Evolutionary conservation across 2,329 filamentous ascomycete species (phyloP).

Genomic region (Botrytis sinoallii): DNA sequence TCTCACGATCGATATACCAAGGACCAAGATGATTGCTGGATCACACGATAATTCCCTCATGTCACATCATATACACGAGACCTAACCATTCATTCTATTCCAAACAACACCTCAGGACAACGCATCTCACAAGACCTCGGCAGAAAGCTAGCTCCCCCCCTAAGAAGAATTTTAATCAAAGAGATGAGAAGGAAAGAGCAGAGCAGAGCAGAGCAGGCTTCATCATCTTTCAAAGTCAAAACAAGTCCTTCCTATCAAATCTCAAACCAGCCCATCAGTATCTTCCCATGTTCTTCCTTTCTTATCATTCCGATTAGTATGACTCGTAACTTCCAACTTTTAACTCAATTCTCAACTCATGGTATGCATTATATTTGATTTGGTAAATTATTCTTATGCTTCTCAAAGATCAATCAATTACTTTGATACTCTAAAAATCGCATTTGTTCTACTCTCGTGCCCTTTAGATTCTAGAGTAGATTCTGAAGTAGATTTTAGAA

Average conservation of each 20-base stretch:
- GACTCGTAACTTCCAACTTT: not conserved
- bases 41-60: not conserved
- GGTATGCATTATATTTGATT: too few species aligned
- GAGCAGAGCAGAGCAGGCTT: not conserved
- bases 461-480: too few species aligned
- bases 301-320: not conserved
- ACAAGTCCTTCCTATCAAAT: not conserved
- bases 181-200: not conserved
- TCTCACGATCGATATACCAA: not conserved
- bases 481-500: too few species aligned
- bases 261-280: not conserved
- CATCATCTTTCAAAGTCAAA: not conserved
- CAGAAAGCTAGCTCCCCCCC: not conserved
- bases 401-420: too few species aligned
- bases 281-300: not conserved
- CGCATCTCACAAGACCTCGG: not conserved
- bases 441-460: too few species aligned
- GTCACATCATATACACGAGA: not conserved
- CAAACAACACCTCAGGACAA: not conserved
- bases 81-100: not conserved
- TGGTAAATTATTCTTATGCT: too few species aligned
- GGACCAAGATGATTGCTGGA: not conserved
- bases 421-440: too few species aligned
- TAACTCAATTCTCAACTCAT: too few species aligned
- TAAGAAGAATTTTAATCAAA: not conserved